Evolutionary conservation across 352 stramenopile genomes (phyloP), one percentile per base, ranked within the genome.

Genomic region (Globisporangium barbulae): DNA sequence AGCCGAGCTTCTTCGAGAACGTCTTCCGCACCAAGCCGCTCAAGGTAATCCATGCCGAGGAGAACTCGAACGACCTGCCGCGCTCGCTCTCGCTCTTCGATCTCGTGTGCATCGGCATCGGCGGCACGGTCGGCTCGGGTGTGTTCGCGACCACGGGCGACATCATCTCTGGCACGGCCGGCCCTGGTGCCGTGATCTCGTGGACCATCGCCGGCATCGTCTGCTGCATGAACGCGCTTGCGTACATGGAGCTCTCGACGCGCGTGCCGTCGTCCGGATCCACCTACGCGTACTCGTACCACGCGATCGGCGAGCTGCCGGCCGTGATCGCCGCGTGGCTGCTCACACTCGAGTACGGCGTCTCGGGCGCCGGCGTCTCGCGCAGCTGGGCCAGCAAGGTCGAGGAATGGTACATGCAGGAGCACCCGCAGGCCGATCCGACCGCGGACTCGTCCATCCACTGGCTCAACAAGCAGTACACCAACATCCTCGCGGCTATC

Each of bases 241-340:
- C 89, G 52, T 98, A 97, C 73, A 96, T 96, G 65, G 93, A 98
- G 68, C 74, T 97, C 25, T 89, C 85, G 31, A 89, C 79, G 5
- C 73, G 88, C 37, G 86, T 98, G 35, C 92, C 93, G 22, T 96
- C 85, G 5, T 93, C 88, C 7, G 94, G 94, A 8, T 89, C 70
- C 48, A 97, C 88, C 5, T 98, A 98, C 76, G 85, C 90, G 10
- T 98, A 98, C 76, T 72, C 89, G 30, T 98, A 97, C 75, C 82
- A 97, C 60, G 79, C 88, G 4, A 77, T 98, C n/a, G 94, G 94
- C 37, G 95, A 98, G 66, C 75, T 98, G 2, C 88, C 91, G 0
- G 95, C 95, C 10, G 91, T 97, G 31, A 71, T 98, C 28, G 89
- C 88, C 1, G 92, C 82, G 19, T 93, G 84, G 67, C 69, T 93